A percentile compares a stretch with the other conserved stretches of the same genome.
phyloP scores from a whole-genome alignment of 2,329 filamentous ascomycete species.

The Neofusicoccum sp. region DNA sequence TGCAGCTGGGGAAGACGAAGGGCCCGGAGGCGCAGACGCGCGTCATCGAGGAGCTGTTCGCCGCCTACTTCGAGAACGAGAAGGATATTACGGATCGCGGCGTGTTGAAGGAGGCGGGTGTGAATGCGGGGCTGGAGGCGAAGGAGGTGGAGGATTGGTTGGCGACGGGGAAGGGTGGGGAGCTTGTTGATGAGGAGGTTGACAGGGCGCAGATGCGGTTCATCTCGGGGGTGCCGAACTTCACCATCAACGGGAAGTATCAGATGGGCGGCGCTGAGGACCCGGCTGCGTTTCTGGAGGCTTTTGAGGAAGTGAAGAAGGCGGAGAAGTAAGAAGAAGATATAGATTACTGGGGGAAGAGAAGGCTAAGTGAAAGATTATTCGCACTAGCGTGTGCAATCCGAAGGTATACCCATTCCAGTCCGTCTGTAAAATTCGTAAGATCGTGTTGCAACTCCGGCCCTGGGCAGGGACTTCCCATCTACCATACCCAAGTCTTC shows the following conservation, averaged over 20 bases:
- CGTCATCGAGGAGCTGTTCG: slow-evolving; percentile 40
- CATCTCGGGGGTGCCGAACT: slow-evolving; percentile 71
- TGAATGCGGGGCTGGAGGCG: slow-evolving; percentile 44
- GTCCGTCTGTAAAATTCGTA: neutral
- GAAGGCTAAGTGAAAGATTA: neutral
- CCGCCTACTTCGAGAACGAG: slow-evolving; percentile 48
- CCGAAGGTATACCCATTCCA: neutral
- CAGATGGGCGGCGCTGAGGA: slow-evolving; percentile 72
- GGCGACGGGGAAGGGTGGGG: slow-evolving; percentile 42
- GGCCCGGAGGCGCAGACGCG: slow-evolving; percentile 47
- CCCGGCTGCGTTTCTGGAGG: slow-evolving; percentile 61
- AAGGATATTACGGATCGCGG: slow-evolving; percentile 46
- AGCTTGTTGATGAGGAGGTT: slow-evolving; percentile 48
- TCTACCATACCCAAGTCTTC: too few species aligned
- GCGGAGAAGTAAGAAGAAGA: slow-evolving; percentile 25
- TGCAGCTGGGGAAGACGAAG: slow-evolving; percentile 65
- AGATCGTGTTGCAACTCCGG: neutral
- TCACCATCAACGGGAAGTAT: slow-evolving; percentile 67
- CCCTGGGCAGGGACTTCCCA: too few species aligned
- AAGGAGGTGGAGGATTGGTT: slow-evolving; percentile 45
- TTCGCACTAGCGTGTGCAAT: neutral
- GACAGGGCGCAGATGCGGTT: slow-evolving; percentile 45
- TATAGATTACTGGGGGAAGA: neutral
- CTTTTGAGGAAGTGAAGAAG: slow-evolving; percentile 62
- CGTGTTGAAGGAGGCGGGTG: slow-evolving; percentile 41